A percentile compares a stretch with the other conserved stretches of the same genome.
phyloP scores from a whole-genome alignment of 495 filamentous ascomycete species.

The Staphylotrichum tortipilum region DNA sequence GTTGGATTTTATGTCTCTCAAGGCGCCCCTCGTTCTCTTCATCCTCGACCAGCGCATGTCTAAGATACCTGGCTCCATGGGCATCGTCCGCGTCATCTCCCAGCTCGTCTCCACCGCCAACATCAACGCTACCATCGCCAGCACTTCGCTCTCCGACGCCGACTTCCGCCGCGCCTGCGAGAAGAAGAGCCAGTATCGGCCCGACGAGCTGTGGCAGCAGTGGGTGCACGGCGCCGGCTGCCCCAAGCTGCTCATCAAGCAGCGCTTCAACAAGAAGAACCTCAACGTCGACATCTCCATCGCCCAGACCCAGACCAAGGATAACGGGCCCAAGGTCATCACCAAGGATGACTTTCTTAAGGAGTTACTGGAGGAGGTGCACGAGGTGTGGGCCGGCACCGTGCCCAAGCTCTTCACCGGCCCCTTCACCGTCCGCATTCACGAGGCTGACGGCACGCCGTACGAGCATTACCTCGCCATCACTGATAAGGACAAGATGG shows the following conservation, averaged over 20 bases:
- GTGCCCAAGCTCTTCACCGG: conserved; percentile 78
- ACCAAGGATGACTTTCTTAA: conserved; percentile 67
- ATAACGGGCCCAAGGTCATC: conserved; percentile 31
- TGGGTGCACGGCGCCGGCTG: conserved; percentile 87
- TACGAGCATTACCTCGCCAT: conserved; percentile 98
- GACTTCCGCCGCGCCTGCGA: conserved; percentile 76
- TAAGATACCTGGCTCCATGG: conserved; percentile 75
- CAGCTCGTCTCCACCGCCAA: conserved; percentile 73
- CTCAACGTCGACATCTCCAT: conserved; percentile 91
- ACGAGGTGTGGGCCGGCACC: conserved; percentile 59
- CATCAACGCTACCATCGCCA: conserved; percentile 63
- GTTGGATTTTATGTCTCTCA: conserved; percentile 81
- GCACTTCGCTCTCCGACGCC: conserved; percentile 62
- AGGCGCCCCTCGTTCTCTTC: conserved; percentile 84
- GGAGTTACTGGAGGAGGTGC: conserved; percentile 68
- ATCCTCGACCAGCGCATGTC: conserved; percentile 84
- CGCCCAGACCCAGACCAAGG: conserved; percentile 58
- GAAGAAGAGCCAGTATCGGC: conserved; percentile 71
- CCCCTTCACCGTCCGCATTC: conserved; percentile 94
- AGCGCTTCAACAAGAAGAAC: conserved; percentile 96
- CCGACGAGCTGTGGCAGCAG: conserved; percentile 84
- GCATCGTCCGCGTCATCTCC: conserved; percentile 75
- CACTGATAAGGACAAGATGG: conserved; percentile 64
- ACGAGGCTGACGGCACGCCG: conserved; percentile 96
- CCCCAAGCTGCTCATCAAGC: conserved; percentile 72